Evolutionary conservation across 305 asterid species (phyloP).

Genomic region (Rubia occidens): DNA sequence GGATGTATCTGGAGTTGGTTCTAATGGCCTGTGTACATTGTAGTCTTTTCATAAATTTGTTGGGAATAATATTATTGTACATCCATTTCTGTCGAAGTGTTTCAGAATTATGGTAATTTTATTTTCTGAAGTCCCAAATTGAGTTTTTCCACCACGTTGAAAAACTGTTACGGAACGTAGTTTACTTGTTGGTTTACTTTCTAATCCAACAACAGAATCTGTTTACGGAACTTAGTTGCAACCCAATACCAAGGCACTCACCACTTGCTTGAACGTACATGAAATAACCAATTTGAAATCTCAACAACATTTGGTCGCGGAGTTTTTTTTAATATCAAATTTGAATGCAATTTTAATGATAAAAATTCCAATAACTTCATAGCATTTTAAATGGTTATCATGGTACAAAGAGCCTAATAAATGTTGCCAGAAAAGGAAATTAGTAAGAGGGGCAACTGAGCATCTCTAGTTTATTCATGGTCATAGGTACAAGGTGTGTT

Average conservation of each 20-base stretch:
- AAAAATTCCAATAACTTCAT: no score
- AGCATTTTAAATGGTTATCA: neutral
- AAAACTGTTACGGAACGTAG: no score
- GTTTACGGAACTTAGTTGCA: neutral
- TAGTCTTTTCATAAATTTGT: neutral
- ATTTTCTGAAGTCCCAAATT: no score
- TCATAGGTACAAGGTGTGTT: neutral
- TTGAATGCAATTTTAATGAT: no score
- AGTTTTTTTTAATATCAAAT: no score
- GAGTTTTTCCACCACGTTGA: no score
- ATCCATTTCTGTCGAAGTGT: no score
- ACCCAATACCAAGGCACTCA: no score
- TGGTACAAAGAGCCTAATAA: neutral
- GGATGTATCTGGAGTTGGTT: neutral
- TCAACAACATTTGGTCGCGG: neutral
- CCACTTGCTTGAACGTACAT: neutral
- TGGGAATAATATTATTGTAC: no score
- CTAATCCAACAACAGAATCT: no score
- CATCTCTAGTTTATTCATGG: neutral
- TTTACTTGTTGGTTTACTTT: no score
- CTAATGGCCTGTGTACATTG: constrained; percentile 2
- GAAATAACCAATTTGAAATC: neutral
- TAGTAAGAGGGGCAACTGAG: constrained; percentile 2
- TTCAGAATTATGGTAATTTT: no score
- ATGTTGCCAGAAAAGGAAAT: neutral